Evolutionary conservation across 2,329 filamentous ascomycete genomes (phyloP).

Genomic region (Sclerotinia nivalis): DNA sequence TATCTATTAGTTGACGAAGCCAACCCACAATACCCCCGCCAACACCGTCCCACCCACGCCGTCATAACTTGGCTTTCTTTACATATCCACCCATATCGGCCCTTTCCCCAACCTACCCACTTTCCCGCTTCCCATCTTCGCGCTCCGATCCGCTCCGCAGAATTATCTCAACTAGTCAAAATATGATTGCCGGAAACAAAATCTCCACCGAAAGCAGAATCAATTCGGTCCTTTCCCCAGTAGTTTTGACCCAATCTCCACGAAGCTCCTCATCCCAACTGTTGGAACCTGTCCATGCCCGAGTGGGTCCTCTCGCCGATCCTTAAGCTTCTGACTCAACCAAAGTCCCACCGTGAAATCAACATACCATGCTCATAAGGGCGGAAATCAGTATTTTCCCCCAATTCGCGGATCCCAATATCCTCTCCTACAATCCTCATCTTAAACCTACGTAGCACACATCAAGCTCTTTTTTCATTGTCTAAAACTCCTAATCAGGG

Average conservation of each 20-base stretch:
- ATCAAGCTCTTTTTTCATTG: no score
- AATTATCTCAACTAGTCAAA: not conserved
- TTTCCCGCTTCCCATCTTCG: not conserved
- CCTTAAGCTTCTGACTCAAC: no score
- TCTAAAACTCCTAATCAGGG: not conserved
- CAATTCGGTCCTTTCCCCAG: conserved; percentile 10
- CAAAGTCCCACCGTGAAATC: not conserved
- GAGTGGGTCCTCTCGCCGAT: conserved; percentile 13
- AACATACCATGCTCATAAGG: not conserved
- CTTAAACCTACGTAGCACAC: not conserved
- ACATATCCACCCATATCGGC: not conserved
- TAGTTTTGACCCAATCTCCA: not conserved
- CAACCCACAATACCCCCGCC: not conserved
- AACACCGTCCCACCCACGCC: not conserved
- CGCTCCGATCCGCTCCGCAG: conserved; percentile 4
- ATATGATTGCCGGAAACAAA: not conserved
- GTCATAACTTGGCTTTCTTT: not conserved
- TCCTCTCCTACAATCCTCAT: not conserved
- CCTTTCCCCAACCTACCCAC: not conserved
- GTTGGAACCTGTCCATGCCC: not conserved
- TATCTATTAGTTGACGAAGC: not conserved
- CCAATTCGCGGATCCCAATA: not conserved
- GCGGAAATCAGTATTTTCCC: not conserved
- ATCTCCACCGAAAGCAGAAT: not conserved
- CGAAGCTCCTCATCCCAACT: not conserved